Percentiles rank a stretch among this genome's conserved stretches.
Evolutionary conservation across 2,329 filamentous ascomycete genomes (phyloP).

Genomic region (Orbilia ellipsospora): DNA sequence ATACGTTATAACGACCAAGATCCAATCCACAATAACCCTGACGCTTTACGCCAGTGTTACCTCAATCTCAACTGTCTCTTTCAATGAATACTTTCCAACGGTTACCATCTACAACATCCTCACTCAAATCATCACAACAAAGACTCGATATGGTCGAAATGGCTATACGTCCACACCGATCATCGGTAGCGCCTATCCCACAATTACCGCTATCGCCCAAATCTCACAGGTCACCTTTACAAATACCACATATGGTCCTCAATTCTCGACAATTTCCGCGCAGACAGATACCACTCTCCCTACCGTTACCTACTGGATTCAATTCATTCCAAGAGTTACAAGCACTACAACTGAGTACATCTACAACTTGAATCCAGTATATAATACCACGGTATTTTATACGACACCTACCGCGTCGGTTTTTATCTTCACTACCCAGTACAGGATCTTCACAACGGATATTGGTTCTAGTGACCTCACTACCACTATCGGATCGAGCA

Average conservation of each 20-base stretch:
- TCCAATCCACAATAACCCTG: conserved; percentile 6
- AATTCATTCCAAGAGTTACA: conserved; percentile 15
- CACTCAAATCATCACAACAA: conserved; percentile 34
- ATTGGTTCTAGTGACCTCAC: conserved; percentile 24
- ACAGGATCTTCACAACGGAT: conserved; percentile 6
- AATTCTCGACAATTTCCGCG: conserved; percentile 23
- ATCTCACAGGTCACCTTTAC: conserved; percentile 24
- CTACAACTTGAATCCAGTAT: conserved; percentile 11
- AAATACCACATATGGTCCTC: conserved; percentile 39
- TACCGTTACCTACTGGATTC: conserved; percentile 31
- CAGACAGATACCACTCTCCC: conserved; percentile 19
- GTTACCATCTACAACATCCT: conserved; percentile 26
- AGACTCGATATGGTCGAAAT: conserved; percentile 18
- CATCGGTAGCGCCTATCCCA: conserved; percentile 35
- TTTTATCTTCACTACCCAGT: conserved; percentile 17
- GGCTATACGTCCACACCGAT: conserved; percentile 38
- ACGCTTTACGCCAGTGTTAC: conserved; percentile 20
- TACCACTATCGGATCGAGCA: conserved; percentile 34
- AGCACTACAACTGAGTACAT: conserved; percentile 29
- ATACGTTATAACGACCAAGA: conserved; percentile 15
- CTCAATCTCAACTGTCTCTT: conserved; percentile 9
- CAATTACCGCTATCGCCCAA: conserved; percentile 42
- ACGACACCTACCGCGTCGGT: conserved; percentile 33
- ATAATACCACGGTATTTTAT: conserved; percentile 23
- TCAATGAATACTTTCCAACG: conserved; percentile 32